Percentiles rank a stretch among this genome's conserved stretches.
phyloP scores from a whole-genome alignment of 2,329 filamentous ascomycete genomes.

The Bipolaris sorokiniana region DNA sequence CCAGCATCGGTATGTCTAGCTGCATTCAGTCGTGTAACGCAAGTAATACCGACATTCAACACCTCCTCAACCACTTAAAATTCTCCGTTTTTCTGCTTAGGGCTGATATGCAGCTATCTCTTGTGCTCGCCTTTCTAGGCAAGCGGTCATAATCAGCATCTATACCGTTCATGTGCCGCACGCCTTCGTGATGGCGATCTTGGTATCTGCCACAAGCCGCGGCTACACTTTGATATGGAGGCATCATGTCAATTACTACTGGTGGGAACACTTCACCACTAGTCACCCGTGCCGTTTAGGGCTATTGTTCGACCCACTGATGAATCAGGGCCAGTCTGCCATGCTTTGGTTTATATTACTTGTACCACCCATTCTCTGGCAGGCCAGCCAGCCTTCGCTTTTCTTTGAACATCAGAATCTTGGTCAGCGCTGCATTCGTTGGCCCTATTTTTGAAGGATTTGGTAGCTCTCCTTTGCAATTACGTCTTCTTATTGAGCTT shows the following conservation, averaged over 20 bases:
- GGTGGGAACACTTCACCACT: constrained; percentile 29
- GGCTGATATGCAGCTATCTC: constrained; percentile 19
- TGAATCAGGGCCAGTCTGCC: constrained; percentile 16
- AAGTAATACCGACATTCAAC: constrained; percentile 11
- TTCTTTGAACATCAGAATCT: constrained; percentile 12
- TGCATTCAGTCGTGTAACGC: constrained; percentile 19
- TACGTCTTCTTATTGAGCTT: constrained; percentile 15
- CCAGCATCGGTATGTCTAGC: constrained; percentile 23
- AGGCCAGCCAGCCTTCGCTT: constrained; percentile 16
- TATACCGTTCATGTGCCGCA: constrained; percentile 22
- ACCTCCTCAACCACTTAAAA: constrained; percentile 13
- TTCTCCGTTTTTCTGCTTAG: constrained; percentile 15
- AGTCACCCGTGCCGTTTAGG: constrained; percentile 15
- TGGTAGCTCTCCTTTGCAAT: constrained; percentile 7
- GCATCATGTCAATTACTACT: constrained; percentile 22
- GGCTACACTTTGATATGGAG: constrained; percentile 16
- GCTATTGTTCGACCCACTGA: constrained; percentile 19
- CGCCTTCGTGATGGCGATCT: constrained; percentile 26
- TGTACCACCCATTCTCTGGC: constrained; percentile 23
- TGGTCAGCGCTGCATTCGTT: constrained; percentile 8
- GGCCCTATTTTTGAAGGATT: constrained; percentile 1
- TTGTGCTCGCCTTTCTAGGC: constrained; percentile 11
- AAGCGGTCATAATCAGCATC: constrained; percentile 13
- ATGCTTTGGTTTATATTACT: constrained; percentile 22
- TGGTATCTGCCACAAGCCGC: constrained; percentile 16